Evolutionary conservation across 306 rosid genomes (phyloP), one percentile per base, ranked within the genome.

Genomic region (Pterocarpus santalinus): DNA sequence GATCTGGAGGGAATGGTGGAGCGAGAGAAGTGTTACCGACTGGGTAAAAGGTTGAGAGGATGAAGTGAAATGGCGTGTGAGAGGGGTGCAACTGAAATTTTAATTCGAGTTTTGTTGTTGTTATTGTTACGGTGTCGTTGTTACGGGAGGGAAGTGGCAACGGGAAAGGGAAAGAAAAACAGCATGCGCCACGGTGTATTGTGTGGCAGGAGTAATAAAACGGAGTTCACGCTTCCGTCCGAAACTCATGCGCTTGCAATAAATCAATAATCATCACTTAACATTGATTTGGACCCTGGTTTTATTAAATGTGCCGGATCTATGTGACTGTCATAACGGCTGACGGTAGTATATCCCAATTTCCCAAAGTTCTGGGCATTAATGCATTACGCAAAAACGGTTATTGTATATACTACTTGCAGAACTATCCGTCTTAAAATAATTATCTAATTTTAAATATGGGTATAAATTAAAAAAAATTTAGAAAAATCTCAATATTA

Each of bases 1-100:
- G 91, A 85, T 88, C 88, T 77, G 58, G 77, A 73, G 32, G 60
- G 46, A 1, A 8, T 5, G 22, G 2, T 43, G 53, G 34, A 61
- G n/a, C 2, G 61, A 74, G 60, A 61, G 74, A 81, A 2, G 22
- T 39, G 58, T 78, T 70, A 78, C 88, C 85, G 11, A 49, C 72
- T 34, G n/a, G 65, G 39, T 7, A 32, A 17, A 41, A n/a, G 46
- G 38, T 6, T 17, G 7, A 70, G 39, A 39, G 75, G 12, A 6
- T 14, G 57, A 43, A 71, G 43, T 13, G 30, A 61, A 76, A 52
- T 69, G 78, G 46, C 44, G 52, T 16, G 35, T 6, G 72, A 38
- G 51, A 5, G 79, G 53, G 13, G 82, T 57, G 80, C 68, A 74
- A 65, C 61, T 1, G 73, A 73, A 53, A 47, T 47, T 51, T 4